Percentiles rank a stretch among this genome's conserved stretches.
Conservation (phyloP, 257 asterid genomes). For the Coffea eugenioides region DNA sequence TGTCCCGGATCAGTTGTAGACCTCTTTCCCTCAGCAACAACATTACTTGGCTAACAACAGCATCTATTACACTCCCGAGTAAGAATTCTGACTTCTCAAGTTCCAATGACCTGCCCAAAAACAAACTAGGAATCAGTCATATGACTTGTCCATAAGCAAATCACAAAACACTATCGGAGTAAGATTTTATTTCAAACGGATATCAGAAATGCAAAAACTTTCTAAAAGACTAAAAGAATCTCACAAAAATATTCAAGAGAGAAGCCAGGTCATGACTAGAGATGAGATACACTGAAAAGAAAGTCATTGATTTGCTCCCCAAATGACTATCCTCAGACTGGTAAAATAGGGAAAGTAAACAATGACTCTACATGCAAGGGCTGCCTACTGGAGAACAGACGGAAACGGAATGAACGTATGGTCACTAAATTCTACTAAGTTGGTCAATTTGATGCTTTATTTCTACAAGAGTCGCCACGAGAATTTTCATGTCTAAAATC, state of each 20-base stretch:
- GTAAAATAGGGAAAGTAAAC: not conserved
- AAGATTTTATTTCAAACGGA: not conserved
- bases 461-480: not conserved
- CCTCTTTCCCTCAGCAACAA: constrained; percentile 64
- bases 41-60: constrained; percentile 94
- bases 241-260: not conserved
- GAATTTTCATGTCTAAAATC: not conserved
- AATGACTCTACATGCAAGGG: not conserved
- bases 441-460: not conserved
- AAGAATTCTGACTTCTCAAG: constrained; percentile 65
- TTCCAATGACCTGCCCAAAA: constrained; percentile 51
- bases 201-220: not conserved
- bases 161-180: not conserved
- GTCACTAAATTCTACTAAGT: not conserved
- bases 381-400: not conserved
- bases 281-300: constrained; percentile 2
- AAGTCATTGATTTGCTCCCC: not conserved
- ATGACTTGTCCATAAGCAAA: not conserved
- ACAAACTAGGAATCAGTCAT: not conserved
- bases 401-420: not conserved
- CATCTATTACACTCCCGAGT: constrained; percentile 79
- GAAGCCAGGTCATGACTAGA: not conserved
- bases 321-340: not conserved
- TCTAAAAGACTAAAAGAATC: not conserved
- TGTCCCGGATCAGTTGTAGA: constrained; percentile 68